Evolutionary conservation across 257 asterid genomes (phyloP).

Genomic region (Plantago major): DNA sequence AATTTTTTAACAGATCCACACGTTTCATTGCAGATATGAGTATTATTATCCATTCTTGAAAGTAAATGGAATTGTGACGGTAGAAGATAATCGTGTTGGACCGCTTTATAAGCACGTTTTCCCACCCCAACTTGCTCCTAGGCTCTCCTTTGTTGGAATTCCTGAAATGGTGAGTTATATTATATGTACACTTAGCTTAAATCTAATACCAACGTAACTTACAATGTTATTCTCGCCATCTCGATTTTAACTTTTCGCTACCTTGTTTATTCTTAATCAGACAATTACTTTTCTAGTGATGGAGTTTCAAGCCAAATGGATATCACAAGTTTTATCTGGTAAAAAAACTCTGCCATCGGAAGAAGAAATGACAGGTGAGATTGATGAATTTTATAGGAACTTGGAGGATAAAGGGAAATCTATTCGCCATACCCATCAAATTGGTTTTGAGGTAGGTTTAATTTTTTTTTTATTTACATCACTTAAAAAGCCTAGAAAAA

Average conservation of each 20-base stretch:
- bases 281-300: background rate
- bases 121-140: conserved; percentile 23
- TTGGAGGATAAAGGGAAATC: conserved; percentile 30
- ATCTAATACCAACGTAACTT: too few relatives aligned
- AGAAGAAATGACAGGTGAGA: conserved; percentile 35
- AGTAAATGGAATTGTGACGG: conserved; percentile 33
- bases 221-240: too few relatives aligned
- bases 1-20: too few relatives aligned
- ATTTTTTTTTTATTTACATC: too few relatives aligned
- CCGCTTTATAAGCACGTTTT: conserved; percentile 49
- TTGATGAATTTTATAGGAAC: conserved; percentile 28
- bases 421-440: conserved; percentile 26
- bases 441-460: conserved; percentile 7
- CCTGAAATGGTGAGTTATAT: conserved; percentile 27
- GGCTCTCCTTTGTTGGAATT: conserved; percentile 37
- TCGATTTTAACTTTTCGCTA: too few relatives aligned
- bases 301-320: conserved; percentile 52
- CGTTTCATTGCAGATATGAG: conserved; percentile 27
- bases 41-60: conserved; percentile 36
- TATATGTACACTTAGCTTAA: too few relatives aligned
- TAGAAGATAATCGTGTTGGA: conserved; percentile 42
- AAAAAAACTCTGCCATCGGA: conserved; percentile 29
- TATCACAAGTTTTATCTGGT: conserved; percentile 39
- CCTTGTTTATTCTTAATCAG: too few relatives aligned
- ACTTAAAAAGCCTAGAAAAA: too few relatives aligned